Evolutionary conservation across 257 asterid genomes (phyloP).

Genomic region (Gynochthodes officinalis): DNA sequence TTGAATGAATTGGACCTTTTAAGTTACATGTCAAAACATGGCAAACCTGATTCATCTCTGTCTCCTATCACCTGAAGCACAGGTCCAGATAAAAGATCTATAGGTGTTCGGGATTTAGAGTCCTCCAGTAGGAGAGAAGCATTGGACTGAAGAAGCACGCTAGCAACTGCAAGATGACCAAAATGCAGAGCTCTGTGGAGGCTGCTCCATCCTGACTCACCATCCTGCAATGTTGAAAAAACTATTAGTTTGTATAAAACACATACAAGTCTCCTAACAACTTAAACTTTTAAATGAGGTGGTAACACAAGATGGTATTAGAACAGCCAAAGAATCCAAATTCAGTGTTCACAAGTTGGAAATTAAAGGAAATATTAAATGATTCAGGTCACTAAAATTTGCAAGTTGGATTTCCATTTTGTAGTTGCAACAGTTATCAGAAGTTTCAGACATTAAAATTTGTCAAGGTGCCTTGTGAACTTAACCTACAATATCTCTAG

Average conservation of each 20-base stretch:
- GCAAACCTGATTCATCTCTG: conserved; percentile 50
- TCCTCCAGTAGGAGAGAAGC: conserved; percentile 84
- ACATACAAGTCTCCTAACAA: conserved; percentile 11
- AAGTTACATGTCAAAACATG: conserved; percentile 7
- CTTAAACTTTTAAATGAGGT: neutral
- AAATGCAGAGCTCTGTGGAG: conserved; percentile 95
- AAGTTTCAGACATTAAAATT: neutral
- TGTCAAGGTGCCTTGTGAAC: conserved; percentile 11
- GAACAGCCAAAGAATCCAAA: neutral
- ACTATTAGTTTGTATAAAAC: neutral
- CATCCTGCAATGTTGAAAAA: conserved; percentile 52
- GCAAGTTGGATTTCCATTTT: neutral
- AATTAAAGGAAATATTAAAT: too few relatives aligned
- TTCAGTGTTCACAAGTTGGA: neutral
- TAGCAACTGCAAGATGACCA: conserved; percentile 93
- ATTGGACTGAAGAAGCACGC: conserved; percentile 77
- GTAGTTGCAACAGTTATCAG: neutral
- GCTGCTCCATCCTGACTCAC: conserved; percentile 99
- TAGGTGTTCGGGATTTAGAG: conserved; percentile 72
- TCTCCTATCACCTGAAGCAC: conserved; percentile 62
- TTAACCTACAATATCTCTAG: conserved; percentile 19
- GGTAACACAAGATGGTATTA: neutral
- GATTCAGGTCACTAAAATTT: neutral
- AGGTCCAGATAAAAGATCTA: conserved; percentile 93
- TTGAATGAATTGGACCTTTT: conserved; percentile 1